phyloP scores from a whole-genome alignment of 2,329 filamentous ascomycete genomes.

The Colletotrichum tropicale region DNA sequence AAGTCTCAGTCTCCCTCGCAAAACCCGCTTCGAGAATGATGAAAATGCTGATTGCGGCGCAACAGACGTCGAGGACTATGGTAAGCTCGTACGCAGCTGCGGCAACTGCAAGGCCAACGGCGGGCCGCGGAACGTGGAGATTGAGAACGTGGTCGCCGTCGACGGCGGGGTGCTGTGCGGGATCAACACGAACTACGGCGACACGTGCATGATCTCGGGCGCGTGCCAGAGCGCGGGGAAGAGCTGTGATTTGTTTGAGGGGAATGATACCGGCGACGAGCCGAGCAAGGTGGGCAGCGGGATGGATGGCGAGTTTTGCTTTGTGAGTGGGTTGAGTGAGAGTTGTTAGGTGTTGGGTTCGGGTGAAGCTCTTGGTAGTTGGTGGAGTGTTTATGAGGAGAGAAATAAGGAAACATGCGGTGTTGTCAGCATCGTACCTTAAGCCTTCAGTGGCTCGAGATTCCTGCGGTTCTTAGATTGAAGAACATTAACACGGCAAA shows the following conservation, averaged over 20 bases:
- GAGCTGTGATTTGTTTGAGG: conserved; percentile 29
- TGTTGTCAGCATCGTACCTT: fast-evolving
- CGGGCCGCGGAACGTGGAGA: conserved; percentile 28
- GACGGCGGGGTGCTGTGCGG: conserved; percentile 37
- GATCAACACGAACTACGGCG: conserved; percentile 34
- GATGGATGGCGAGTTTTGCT: conserved; percentile 30
- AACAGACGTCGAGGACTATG: conserved; percentile 41
- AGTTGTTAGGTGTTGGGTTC: background rate
- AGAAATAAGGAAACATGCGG: background rate
- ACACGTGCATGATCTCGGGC: conserved; percentile 19
- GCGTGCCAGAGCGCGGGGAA: conserved; percentile 17
- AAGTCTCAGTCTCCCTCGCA: background rate
- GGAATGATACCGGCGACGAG: conserved; percentile 37
- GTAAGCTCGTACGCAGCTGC: conserved; percentile 54
- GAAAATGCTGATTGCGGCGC: no score
- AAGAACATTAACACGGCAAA: background rate
- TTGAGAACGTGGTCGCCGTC: conserved; percentile 36
- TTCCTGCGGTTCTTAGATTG: background rate
- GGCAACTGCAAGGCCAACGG: conserved; percentile 45
- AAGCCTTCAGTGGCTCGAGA: background rate
- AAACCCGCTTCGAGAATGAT: no score
- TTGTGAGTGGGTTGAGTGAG: conserved; percentile 2
- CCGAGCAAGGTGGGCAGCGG: conserved; percentile 39
- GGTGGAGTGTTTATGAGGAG: background rate
- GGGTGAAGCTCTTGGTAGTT: background rate